Conservation (phyloP, 1,284 basidiomycete genomes). For the Veloboletus limbatus region DNA sequence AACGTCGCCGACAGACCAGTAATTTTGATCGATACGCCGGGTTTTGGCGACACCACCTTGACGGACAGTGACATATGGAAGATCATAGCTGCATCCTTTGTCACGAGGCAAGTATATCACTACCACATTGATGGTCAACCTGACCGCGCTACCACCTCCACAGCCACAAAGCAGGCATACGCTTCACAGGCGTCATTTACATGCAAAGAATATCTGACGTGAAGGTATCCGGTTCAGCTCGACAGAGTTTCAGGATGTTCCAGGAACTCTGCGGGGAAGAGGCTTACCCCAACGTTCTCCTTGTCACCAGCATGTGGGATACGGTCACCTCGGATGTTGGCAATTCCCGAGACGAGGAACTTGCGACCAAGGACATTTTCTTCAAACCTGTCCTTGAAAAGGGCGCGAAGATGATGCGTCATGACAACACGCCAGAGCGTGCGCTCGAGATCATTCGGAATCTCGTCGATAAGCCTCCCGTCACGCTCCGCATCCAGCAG, state of each 20-base stretch:
- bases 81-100: slow-evolving; percentile 34
- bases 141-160: neutral
- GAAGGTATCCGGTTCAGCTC: slow-evolving; percentile 47
- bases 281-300: slow-evolving; percentile 43
- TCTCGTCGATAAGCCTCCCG: slow-evolving; percentile 31
- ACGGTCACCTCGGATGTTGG: slow-evolving; percentile 33
- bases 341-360: slow-evolving; percentile 32
- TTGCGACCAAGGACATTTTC: slow-evolving; percentile 39
- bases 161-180: slow-evolving; percentile 38
- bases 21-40: slow-evolving; percentile 37
- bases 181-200: slow-evolving; percentile 45
- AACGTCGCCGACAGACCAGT: slow-evolving; percentile 25
- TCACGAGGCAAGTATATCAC: slow-evolving; percentile 20
- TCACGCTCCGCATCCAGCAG: slow-evolving; percentile 38
- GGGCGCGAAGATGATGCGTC: slow-evolving; percentile 38
- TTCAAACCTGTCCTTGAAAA: slow-evolving; percentile 39
- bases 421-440: slow-evolving; percentile 35
- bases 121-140: neutral
- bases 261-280: slow-evolving; percentile 48
- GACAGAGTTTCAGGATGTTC: slow-evolving; percentile 48
- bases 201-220: slow-evolving; percentile 53
- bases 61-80: slow-evolving; percentile 37
- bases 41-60: slow-evolving; percentile 38
- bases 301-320: slow-evolving; percentile 52
- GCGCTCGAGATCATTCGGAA: slow-evolving; percentile 34